Evolutionary conservation across 768 basidiomycete genomes (phyloP), one percentile per base, ranked within the genome.

Genomic region (Phanerochaete carnosa): DNA sequence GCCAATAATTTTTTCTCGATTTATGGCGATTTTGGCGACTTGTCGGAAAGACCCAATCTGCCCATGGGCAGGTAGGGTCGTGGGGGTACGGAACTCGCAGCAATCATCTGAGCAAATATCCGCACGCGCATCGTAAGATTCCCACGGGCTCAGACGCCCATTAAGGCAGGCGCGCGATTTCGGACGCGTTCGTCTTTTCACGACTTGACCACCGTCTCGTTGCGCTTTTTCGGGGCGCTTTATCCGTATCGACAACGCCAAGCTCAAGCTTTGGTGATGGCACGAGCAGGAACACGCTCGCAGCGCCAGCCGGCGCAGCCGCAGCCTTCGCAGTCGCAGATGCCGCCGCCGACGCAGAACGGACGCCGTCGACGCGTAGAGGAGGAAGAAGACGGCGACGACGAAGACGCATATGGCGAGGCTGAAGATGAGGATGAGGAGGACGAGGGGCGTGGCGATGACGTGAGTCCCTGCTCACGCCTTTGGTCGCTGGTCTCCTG

Each of bases 251-350:
- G 6, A 4, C 16, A 8, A 19, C 39, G 19, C 39, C 11, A 19
- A 43, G 11, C 11, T 43, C 8, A 12, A 28, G 12, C 3, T 26
- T 28, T 26, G 13, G 29, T 1, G 5, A 76, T 77, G 74, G 60
- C 74, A 11, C 70, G 73, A 22, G 72, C 72, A 46, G 73, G 70
- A 13, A 73, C 73, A 22, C 69, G 79, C 59, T 78, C 81, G 22
- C 82, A 72, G 66, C 75, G 74, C 62, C 77, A 73, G 45, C 63
- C 72, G 0, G 75, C 79, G 8, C 81, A 79, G 60, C 64, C 70
- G 26, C 81, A 75, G 51, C 74, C 78, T 0, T 77, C 77, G 53
- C 74, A 72, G 33, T 65, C 72, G 51, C 72, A 54, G 37, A 55
- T 35, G 32, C 39, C 32, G 49, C 28, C 35, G 32, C 54, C 45